Evolutionary conservation across 495 filamentous ascomycete genomes (phyloP), one percentile per base, ranked within the genome.

Genomic region (Trichoderma reesei): DNA sequence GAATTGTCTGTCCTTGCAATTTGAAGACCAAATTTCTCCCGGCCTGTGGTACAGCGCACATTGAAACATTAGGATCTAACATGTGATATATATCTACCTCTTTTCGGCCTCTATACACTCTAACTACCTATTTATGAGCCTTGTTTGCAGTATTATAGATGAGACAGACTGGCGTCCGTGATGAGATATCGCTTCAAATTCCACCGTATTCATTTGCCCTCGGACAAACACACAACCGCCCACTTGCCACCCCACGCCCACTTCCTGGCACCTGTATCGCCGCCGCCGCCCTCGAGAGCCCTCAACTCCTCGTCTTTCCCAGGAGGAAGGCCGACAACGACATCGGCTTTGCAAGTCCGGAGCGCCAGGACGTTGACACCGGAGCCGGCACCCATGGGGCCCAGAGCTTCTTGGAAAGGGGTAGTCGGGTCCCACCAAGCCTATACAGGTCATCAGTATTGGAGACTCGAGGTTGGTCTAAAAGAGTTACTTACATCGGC

Each of bases 191-290:
- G 70, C 26, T 36, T 2, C 10, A 11, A 33, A 33, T 3, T 11
- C n/a, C 5, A n/a, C 18, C n/a, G 7, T n/a, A 11, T 41, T 31
- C 41, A 61, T 38, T 41, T 71, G 6, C 79, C 77, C 46, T 73
- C 66, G 9, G 81, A 95, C 69, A 96, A 96, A 26, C 91, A 92
- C 13, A 94, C 86, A 41, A 98, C 90, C 3, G 93, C 94, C 90
- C 90, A 98, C 76, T 97, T 98, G 9, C 94, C 94, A 72, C 83
- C 90, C 93, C 92, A 98, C 1, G 92, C 94, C 94, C 94, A 98
- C 73, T 93, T 92, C 65, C 94, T 83, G 20, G 84, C 82, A 16
- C 88, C 87, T 13, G 78, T 80, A 65, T 89, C 85, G 7, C 83
- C 87, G 9, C 85, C 88, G 1, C 87, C 90, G 14, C 80, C 85